Base-by-base conservation (phyloP, 805 yeast species). In the Ogataea nitratoaversa region DNA sequence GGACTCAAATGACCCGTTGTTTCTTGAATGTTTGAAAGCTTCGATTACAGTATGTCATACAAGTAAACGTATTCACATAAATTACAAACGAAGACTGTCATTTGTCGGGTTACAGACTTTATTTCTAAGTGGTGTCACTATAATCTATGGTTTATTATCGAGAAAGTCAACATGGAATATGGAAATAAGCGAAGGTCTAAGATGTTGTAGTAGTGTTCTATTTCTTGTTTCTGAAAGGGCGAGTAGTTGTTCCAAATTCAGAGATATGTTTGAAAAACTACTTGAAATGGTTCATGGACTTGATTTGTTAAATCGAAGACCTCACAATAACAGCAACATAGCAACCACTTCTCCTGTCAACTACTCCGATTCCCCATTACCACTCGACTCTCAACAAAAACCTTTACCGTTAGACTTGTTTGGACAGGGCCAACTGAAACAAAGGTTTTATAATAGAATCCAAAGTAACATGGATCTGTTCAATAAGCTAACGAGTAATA, bases 201-300 rank as follows among this genome's bases (percentile, higher is more conserved):
- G 42, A 18, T 43, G 43, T 16, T 49, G 53, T 25, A 44, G 50
- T 19, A 41, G 41, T 8, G 40, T 44, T 4, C 36, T 50, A 8
- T 48, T 40, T 25, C 38, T 48, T 19, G 48, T 50, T 36, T 42
- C 50, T 4, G 50, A 46, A 29, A 39, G 54, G 32, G 42, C 49
- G 27, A 37, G 35, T 33, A 36, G 41, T 24, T 36, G 48, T 41
- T 25, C 34, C 20, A 37, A 41, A 30, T 39, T 50, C 4, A 38
- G 52, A 18, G 52, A 46, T 24, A 43, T 41, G 4, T 50, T 50
- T 40, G 54, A 50, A 24, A 42, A 42, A 32, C 27, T 50, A 11
- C 29, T 48, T 5, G 43, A 35, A 7, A 40, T 38, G 35, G 43
- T 35, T 22, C 37, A 38, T 23, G 25, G 9, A 23, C 25, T 8